Evolutionary conservation across 345 rosid species (phyloP), one percentile per base, ranked within the genome.

Genomic region (Gossypium arboreum): DNA sequence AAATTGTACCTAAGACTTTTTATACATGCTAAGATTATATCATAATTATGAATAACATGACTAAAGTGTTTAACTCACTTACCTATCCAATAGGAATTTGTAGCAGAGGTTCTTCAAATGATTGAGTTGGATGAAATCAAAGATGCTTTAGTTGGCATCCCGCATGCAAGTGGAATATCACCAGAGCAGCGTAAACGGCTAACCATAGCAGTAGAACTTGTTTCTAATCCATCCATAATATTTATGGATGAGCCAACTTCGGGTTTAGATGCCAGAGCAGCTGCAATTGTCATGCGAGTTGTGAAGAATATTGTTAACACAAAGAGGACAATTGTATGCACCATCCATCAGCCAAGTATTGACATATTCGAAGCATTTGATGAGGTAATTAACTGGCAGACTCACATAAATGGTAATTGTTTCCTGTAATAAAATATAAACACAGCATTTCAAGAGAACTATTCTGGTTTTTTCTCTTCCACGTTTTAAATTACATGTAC

Each of bases 231-330:
- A 6, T 86, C 88, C 4, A 79, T 86, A 56, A 82, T 88, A 61
- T 88, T 88, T 84, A 85, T 88, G 92, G 90, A 86, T 56, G 92
- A 88, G 73, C 90, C 92, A 11, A 86, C 90, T 25, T 79, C 88
- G 0, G 90, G 90, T 67, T 79, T 88, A n/a, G 87, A 88, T 81
- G 92, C 92, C 56, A 84, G 92, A 76, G 92, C 90, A 48, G 90
- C 87, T 9, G 92, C 92, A 60, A 86, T 88, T 73, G 88, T 86
- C 76, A 85, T 86, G 90, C 84, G 86, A 71, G 87, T 77, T 1
- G 88, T 85, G 74, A 86, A 85, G 83, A 88, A 86, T 64, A 83
- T 84, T 9, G 87, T 80, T 27, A 44, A 55, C 25, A 84, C 89
- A 12, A 75, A 76, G 1, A 75, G 91, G 79, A 88, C 89, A 18